Evolutionary conservation across 2,329 filamentous ascomycete genomes (phyloP), one percentile per base, ranked within the genome.

Genomic region (Balansia obtecta): DNA sequence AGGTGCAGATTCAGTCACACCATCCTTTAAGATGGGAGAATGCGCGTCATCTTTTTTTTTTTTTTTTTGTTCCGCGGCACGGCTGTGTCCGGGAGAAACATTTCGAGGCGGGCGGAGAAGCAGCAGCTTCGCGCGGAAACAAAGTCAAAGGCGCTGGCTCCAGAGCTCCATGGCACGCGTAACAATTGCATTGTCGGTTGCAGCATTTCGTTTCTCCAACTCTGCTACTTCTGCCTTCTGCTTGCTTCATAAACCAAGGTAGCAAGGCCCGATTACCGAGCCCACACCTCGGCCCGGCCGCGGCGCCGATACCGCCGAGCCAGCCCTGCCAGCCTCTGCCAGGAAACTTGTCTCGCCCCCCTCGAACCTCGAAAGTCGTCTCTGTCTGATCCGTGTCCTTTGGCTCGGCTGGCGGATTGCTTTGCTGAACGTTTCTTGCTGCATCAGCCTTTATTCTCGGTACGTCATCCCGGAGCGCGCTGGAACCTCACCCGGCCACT

Each of bases 251-350:
- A 41, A 3, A 6, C n/a, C 12, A 6, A 41, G 13, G n/a, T 41
- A 46, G 22, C 34, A 15, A 13, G 43, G 20, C 47, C 47, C 47
- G 47, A 30, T 49, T 27, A 43, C 47, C 47, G 47, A 49, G 47
- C 47, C 47, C 47, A 44, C 40, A 43, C 30, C 43, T 49, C 47
- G 47, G 47, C 40, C 27, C 44, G 47, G 39, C 47, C 34, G 47
- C 47, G 47, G 47, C 40, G 47, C 47, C 47, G 47, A 49, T 39
- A 43, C 39, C 38, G 47, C 39, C 47, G 42, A 34, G 32, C 44
- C 30, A 18, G 22, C 30, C n/a, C n/a, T n/a, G n/a, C n/a, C n/a
- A n/a, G n/a, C n/a, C n/a, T n/a, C 30, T 27, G 27, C 27, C 27
- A 27, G 27, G 30, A 46, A 34, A 37, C 33, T 46, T 38, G 34